Percentiles rank a stretch among this genome's conserved stretches.
These are phyloP conservation scores for Magnolia officinalis DNA, from an alignment of 164 flowering plant genomes.

Conservation along the genomic window DNA sequence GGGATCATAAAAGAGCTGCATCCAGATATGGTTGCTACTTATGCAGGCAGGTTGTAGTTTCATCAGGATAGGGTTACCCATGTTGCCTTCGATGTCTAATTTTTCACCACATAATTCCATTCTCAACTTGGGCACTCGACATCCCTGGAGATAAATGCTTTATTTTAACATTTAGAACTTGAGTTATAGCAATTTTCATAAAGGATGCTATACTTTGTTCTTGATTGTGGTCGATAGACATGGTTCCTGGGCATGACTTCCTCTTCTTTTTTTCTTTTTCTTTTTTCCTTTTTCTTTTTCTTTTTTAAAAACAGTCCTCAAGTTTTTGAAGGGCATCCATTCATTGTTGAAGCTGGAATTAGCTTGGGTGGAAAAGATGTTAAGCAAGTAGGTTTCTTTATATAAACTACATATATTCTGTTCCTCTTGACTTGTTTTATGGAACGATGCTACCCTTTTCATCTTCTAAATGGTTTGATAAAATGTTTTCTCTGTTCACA, in stretches of 20 bases:
- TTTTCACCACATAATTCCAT: background rate
- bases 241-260: slow-evolving; percentile 4
- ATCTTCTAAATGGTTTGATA: background rate
- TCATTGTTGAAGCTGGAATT: slow-evolving; percentile 96
- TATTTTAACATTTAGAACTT: background rate
- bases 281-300: too few species aligned
- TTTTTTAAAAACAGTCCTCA: slow-evolving; percentile 55
- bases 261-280: background rate
- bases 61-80: background rate
- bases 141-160: too few species aligned
- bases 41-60: slow-evolving; percentile 78
- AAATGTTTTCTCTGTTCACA: background rate
- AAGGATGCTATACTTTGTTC: slow-evolving; percentile 1
- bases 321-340: slow-evolving; percentile 98
- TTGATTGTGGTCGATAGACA: slow-evolving; percentile 4
- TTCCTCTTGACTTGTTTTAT: background rate
- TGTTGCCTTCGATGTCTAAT: slow-evolving; percentile 1
- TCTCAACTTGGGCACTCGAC: background rate
- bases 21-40: slow-evolving; percentile 98
- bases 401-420: background rate
- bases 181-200: background rate
- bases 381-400: slow-evolving; percentile 60
- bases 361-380: slow-evolving; percentile 98
- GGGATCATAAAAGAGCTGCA: slow-evolving; percentile 96
- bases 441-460: background rate